A percentile compares a stretch with the other conserved stretches of the same genome.
phyloP scores from a whole-genome alignment of 148 eudicot species.

The Camellia granthamiana region DNA sequence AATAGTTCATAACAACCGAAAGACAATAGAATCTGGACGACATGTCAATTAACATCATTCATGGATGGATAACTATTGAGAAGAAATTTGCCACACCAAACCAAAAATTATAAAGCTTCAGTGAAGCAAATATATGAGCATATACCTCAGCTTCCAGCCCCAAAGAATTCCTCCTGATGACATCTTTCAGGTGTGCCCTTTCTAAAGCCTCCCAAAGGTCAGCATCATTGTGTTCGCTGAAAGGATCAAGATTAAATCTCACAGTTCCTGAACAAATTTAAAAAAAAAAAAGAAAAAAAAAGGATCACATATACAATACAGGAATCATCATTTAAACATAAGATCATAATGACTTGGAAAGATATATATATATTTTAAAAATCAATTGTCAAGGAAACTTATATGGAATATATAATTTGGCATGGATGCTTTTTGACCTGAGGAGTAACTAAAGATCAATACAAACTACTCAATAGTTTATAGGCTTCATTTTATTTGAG shows the following conservation, averaged over 20 bases:
- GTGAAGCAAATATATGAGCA: constrained; percentile 11
- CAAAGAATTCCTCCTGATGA: constrained; percentile 70
- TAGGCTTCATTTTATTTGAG: not conserved
- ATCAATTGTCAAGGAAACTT: not conserved
- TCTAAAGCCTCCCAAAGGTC: constrained; percentile 95
- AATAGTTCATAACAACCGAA: too few relatives aligned
- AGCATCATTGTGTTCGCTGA: constrained; percentile 90
- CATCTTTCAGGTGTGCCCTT: constrained; percentile 91
- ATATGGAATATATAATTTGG: not conserved
- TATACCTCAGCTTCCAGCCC: constrained; percentile 89
- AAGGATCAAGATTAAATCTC: constrained; percentile 94
- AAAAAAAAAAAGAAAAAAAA: not conserved
- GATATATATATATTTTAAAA: too few relatives aligned
- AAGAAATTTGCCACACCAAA: not conserved
- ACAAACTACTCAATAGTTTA: not conserved
- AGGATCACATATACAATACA: not conserved
- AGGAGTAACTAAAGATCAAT: not conserved
- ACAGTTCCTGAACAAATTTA: constrained; percentile 55
- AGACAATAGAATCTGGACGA: not conserved
- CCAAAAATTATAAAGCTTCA: not conserved
- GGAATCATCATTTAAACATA: not conserved
- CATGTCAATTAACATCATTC: not conserved
- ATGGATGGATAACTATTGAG: not conserved
- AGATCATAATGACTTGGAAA: not conserved
- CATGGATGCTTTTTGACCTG: not conserved